phyloP scores from a whole-genome alignment of 2,329 filamentous ascomycete genomes.

The Rosellinia necatrix region DNA sequence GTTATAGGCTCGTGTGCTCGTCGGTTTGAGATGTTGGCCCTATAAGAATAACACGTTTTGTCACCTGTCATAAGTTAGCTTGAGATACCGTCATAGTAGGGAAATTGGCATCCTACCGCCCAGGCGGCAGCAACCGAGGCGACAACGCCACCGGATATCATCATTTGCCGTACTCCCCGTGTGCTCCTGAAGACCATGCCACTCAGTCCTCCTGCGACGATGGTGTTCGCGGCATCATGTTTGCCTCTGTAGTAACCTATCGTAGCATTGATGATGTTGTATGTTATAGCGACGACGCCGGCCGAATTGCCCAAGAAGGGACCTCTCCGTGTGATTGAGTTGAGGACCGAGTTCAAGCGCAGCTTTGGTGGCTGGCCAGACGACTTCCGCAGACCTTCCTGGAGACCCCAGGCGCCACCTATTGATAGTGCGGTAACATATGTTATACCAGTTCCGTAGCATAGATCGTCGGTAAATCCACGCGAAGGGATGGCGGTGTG shows the following conservation, averaged over 20 bases:
- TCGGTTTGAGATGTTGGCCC: conserved; percentile 22
- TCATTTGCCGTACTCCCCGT: conserved; percentile 84
- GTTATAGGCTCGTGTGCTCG: conserved; percentile 33
- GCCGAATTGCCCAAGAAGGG: conserved; percentile 97
- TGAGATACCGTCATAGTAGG: conserved; percentile 39
- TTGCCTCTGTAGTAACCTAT: conserved; percentile 80
- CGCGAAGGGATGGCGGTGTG: conserved; percentile 90
- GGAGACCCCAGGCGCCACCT: conserved; percentile 90
- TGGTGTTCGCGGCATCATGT: conserved; percentile 88
- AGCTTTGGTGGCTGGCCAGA: conserved; percentile 82
- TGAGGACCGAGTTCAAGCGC: conserved; percentile 90
- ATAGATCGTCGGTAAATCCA: conserved; percentile 97
- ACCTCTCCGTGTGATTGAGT: conserved; percentile 88
- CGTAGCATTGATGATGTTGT: conserved; percentile 89
- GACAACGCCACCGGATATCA: conserved; percentile 91
- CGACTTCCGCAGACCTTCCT: conserved; percentile 84
- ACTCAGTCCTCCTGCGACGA: conserved; percentile 82
- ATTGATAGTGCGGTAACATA: conserved; percentile 86
- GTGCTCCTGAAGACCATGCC: conserved; percentile 98
- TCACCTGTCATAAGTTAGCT: conserved; percentile 38
- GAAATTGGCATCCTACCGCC: conserved; percentile 65
- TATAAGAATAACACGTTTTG: conserved; percentile 34
- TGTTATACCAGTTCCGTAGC: conserved; percentile 94
- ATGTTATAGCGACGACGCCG: conserved; percentile 92
- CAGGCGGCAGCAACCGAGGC: conserved; percentile 83